A percentile compares a stretch with the other conserved stretches of the same genome.
Evolutionary conservation across 768 basidiomycete species (phyloP).

Genomic region (Psilocybe sp.): DNA sequence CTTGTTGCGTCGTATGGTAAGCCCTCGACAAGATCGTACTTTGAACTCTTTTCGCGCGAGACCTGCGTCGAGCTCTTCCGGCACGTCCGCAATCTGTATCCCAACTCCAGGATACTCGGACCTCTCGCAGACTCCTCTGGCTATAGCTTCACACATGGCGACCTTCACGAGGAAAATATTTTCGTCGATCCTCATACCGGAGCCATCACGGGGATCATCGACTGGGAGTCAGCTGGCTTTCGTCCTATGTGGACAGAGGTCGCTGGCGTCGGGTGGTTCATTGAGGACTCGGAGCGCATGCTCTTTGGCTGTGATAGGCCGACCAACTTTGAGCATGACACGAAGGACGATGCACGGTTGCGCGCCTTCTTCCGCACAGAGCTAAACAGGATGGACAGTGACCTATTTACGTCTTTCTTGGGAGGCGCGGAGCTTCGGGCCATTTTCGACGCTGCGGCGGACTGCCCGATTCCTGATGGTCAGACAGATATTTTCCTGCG

Average conservation of each 20-base stretch:
- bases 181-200: conserved; percentile 16
- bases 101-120: conserved; percentile 8
- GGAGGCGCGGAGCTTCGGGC: conserved; percentile 16
- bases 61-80: conserved; percentile 9
- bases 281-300: conserved; percentile 10
- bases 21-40: conserved; percentile 8
- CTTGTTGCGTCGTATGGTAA: conserved; percentile 11
- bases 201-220: conserved; percentile 14
- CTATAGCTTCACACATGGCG: conserved; percentile 12
- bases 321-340: conserved; percentile 11
- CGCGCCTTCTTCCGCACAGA: conserved; percentile 16
- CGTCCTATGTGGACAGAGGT: conserved; percentile 11
- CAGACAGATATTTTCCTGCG: conserved; percentile 8
- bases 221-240: conserved; percentile 14
- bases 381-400: conserved; percentile 9
- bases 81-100: conserved; percentile 8
- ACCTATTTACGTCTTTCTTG: conserved; percentile 13
- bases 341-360: conserved; percentile 6
- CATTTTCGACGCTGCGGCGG: conserved; percentile 14
- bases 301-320: conserved; percentile 6
- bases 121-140: conserved; percentile 5
- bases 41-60: conserved; percentile 7
- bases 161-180: conserved; percentile 14
- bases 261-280: conserved; percentile 11
- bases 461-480: conserved; percentile 8